phyloP scores from a whole-genome alignment of 148 eudicot genomes.

The Chenopodium formosanum region DNA sequence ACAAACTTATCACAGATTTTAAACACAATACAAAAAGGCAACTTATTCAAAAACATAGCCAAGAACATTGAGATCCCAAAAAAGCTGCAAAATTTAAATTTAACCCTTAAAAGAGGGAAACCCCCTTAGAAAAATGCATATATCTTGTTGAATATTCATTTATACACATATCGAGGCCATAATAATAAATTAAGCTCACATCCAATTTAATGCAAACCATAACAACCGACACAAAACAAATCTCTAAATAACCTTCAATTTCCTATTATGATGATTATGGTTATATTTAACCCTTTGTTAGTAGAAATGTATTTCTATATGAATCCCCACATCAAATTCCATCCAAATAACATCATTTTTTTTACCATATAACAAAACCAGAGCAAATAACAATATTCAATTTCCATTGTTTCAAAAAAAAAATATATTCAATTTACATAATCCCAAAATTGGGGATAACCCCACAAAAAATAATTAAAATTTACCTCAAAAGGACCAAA shows the following conservation, averaged over 20 bases:
- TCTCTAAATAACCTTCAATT: too few species aligned
- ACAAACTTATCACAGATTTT: too few species aligned
- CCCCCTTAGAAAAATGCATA: background rate
- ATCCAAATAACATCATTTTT: background rate
- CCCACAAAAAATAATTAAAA: too few species aligned
- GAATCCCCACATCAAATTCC: background rate
- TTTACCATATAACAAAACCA: too few species aligned
- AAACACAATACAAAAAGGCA: background rate
- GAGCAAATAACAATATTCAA: background rate
- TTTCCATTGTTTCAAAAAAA: background rate
- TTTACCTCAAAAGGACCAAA: slow-evolving; percentile 7
- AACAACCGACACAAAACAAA: too few species aligned
- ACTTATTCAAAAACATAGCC: background rate
- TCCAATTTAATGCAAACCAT: too few species aligned
- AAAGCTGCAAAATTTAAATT: background rate
- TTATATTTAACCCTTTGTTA: too few species aligned
- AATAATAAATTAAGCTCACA: background rate
- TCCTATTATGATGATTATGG: too few species aligned
- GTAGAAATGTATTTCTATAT: too few species aligned
- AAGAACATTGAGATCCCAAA: slow-evolving; percentile 1
- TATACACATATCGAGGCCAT: background rate
- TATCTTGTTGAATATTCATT: background rate
- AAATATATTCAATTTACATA: background rate
- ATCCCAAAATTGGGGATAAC: background rate
- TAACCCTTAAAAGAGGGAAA: background rate